These are phyloP conservation scores for Erucastrum elatum DNA, from an alignment of 345 rosid species.

Conservation along the genomic window DNA sequence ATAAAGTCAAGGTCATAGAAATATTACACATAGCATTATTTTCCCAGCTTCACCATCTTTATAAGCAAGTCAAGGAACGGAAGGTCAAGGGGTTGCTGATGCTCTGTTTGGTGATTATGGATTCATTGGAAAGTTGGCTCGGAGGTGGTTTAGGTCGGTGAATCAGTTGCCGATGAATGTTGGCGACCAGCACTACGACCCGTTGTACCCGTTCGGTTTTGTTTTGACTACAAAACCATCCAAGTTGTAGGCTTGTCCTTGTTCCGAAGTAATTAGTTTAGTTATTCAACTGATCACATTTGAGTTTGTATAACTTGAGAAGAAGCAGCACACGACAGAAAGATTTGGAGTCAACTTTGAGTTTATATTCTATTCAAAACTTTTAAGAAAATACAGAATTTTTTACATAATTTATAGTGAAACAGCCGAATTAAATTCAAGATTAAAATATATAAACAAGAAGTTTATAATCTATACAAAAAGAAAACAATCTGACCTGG, in stretches of 20 bases:
- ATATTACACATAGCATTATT: no score
- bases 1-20: no score
- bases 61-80: conserved; percentile 49
- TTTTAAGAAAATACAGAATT: conserved; percentile 14
- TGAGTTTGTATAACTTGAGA: neutral
- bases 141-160: conserved; percentile 81
- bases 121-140: conserved; percentile 44
- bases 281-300: neutral
- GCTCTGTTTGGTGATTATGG: conserved; percentile 49
- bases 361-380: conserved; percentile 15
- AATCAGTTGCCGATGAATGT: conserved; percentile 87
- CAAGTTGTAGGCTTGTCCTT: neutral
- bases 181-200: conserved; percentile 72
- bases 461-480: conserved; percentile 23
- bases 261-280: neutral
- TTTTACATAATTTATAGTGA: neutral
- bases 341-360: neutral
- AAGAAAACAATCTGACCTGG: conserved; percentile 5
- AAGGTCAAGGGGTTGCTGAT: conserved; percentile 70
- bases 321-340: neutral
- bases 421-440: neutral
- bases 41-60: no score
- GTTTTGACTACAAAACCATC: conserved; percentile 60
- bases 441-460: conserved; percentile 15
- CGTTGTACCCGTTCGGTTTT: conserved; percentile 72